Evolutionary conservation across 305 asterid genomes (phyloP), one percentile per base, ranked within the genome.

Genomic region (Solanum aculeatissimum): DNA sequence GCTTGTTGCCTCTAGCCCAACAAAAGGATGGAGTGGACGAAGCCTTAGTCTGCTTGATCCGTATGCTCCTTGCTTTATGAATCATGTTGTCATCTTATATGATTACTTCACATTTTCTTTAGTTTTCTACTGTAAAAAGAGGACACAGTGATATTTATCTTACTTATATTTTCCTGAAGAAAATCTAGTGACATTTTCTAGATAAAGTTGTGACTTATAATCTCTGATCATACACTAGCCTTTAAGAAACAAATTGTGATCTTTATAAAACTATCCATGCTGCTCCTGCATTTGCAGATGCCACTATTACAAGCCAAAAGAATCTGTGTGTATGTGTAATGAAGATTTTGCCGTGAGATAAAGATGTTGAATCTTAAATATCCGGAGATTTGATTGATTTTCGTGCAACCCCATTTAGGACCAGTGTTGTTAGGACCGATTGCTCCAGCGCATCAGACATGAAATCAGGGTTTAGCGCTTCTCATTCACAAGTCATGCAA

Each of bases 1-100:
- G 86, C 32, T 97, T 90, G 98, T 95, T 85, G 98, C 99, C 89
- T 95, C 99, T 84, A 95, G 99, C 92, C 99, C 99, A 86, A 97
- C 99, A 25, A 91, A 89, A 90, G 99, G 99, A 84, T 97, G 99
- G 99, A 97, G 99, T 85, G 99, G 99, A 81, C 90, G 99, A 86
- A 97, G 99, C 86, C 90, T 97, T 89, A 97, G 99, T 88, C 93
- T 95, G 88, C 99, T 97, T 68, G 99, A 97, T 89, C 99, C 98
- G 99, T 97, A 88, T 91, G 96, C 89, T 83, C 85, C 74, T 86
- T 82, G 21, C 40, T 74, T 82, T 60, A 53, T 45, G 42, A 70
- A 83, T 25, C 12, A 5, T 40, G 54, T 70, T 70, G 78, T n/a
- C 78, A 69, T 69, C 53, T 69, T 69, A 21, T 10, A 40, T 69